Evolutionary conservation across 2,329 filamentous ascomycete genomes (phyloP).

Genomic region (Pyrenochaeta sp.): DNA sequence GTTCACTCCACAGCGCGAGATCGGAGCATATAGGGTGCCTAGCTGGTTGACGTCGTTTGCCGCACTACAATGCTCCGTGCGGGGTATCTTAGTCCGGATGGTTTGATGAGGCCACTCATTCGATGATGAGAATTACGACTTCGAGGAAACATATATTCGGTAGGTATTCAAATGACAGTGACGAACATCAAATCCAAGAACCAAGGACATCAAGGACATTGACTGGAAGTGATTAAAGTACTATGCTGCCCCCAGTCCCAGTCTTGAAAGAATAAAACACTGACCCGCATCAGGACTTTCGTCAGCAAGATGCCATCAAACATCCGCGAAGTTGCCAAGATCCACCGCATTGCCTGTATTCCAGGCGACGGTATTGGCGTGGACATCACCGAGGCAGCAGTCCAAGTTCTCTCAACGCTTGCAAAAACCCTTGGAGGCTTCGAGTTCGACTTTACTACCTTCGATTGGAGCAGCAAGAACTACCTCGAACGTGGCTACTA

Average conservation of each 20-base stretch:
- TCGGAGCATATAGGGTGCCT: too few relatives aligned
- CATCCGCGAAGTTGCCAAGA: conserved; percentile 23
- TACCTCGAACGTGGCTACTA: conserved; percentile 62
- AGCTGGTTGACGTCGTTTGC: neutral
- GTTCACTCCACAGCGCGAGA: conserved; percentile 3
- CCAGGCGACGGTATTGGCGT: conserved; percentile 44
- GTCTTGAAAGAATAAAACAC: too few relatives aligned
- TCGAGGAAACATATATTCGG: too few relatives aligned
- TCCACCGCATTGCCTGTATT: conserved; percentile 46
- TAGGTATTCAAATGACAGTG: too few relatives aligned
- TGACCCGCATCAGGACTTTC: neutral
- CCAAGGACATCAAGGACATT: too few relatives aligned
- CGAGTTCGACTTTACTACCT: conserved; percentile 59
- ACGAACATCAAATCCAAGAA: too few relatives aligned
- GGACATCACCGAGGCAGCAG: conserved; percentile 39
- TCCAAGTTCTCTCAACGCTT: conserved; percentile 50
- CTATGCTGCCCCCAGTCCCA: too few relatives aligned
- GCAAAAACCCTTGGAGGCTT: conserved; percentile 55
- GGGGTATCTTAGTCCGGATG: conserved; percentile 3
- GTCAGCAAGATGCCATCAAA: conserved; percentile 33
- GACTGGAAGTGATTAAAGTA: too few relatives aligned
- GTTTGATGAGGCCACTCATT: too few relatives aligned
- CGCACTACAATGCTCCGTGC: neutral
- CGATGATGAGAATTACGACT: too few relatives aligned
- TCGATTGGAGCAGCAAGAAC: conserved; percentile 58